Evolutionary conservation across 768 basidiomycete genomes (phyloP).

Genomic region (Sporobolomyces pararoseus): DNA sequence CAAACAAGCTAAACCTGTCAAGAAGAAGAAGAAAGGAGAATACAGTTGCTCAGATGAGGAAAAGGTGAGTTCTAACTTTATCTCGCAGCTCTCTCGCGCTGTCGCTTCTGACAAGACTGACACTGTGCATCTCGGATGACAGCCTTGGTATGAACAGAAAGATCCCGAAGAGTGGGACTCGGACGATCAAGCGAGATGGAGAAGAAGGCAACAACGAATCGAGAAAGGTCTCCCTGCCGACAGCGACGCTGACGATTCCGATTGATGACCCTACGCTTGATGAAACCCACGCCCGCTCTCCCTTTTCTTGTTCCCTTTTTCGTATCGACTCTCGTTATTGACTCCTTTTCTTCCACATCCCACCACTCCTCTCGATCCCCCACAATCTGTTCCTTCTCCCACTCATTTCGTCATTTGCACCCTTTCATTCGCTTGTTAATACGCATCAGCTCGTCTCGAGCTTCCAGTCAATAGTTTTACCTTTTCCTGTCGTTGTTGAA

Average conservation of each 20-base stretch:
- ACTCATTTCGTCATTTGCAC: no score
- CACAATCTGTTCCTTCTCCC: neutral
- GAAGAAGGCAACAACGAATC: constrained; percentile 15
- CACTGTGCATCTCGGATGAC: neutral
- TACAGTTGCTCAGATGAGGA: constrained; percentile 41
- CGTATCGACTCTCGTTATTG: no score
- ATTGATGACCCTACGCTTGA: neutral
- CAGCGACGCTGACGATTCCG: constrained; percentile 20
- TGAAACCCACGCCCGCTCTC: no score
- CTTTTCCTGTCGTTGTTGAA: no score
- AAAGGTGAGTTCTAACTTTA: constrained; percentile 34
- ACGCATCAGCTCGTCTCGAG: no score
- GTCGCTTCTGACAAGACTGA: no score
- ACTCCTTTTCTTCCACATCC: neutral
- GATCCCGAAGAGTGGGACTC: constrained; percentile 35
- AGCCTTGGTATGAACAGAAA: constrained; percentile 36
- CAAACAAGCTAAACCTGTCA: neutral
- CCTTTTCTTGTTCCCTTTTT: no score
- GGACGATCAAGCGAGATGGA: constrained; percentile 24
- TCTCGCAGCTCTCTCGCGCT: neutral
- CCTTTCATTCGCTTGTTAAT: no score
- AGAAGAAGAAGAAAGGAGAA: constrained; percentile 40
- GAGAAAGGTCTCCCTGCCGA: constrained; percentile 22
- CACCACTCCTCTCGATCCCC: neutral
- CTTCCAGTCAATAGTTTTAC: no score